Percentiles rank a stretch among this genome's conserved stretches.
Conservation (phyloP, 352 stramenopile species). For the Phytophthora citricola region DNA sequence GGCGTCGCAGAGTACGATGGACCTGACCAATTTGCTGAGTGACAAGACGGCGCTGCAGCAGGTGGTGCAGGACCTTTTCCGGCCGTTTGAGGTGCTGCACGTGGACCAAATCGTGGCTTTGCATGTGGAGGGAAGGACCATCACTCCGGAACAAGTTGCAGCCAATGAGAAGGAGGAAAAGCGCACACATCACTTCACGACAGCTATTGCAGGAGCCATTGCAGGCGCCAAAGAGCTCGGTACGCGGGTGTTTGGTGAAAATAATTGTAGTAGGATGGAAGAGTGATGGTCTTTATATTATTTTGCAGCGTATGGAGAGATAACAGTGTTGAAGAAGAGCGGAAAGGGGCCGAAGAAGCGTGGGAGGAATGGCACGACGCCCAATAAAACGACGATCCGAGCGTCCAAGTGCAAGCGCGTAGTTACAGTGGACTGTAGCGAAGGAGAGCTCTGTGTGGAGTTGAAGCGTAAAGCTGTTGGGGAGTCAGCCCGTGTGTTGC, state of each 20-base stretch:
- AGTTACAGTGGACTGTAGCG: slow-evolving; percentile 30
- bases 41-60: slow-evolving; percentile 42
- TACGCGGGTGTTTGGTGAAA: slow-evolving; percentile 12
- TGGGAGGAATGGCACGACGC: slow-evolving; percentile 6
- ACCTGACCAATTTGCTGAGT: slow-evolving; percentile 47
- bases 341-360: slow-evolving; percentile 6
- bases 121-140: slow-evolving; percentile 32
- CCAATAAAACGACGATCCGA: slow-evolving; percentile 13
- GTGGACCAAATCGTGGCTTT: slow-evolving; percentile 63
- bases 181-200: slow-evolving; percentile 38
- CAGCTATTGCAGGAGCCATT: slow-evolving; percentile 53
- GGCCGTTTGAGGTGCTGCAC: slow-evolving; percentile 47
- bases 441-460: slow-evolving; percentile 34
- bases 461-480: slow-evolving; percentile 38
- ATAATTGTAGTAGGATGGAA: too few species aligned
- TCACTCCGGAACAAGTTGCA: slow-evolving; percentile 9
- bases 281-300: background rate
- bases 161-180: background rate
- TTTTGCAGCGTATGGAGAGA: slow-evolving; percentile 50
- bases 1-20: slow-evolving; percentile 41
- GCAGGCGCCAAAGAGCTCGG: slow-evolving; percentile 51
- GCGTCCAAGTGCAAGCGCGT: slow-evolving; percentile 34
- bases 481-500: slow-evolving; percentile 26
- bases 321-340: slow-evolving; percentile 35
- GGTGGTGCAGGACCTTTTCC: slow-evolving; percentile 47